Percentiles rank a stretch among this genome's conserved stretches.
Evolutionary conservation across 306 rosid genomes (phyloP).

Genomic region (Castanospermum australe): DNA sequence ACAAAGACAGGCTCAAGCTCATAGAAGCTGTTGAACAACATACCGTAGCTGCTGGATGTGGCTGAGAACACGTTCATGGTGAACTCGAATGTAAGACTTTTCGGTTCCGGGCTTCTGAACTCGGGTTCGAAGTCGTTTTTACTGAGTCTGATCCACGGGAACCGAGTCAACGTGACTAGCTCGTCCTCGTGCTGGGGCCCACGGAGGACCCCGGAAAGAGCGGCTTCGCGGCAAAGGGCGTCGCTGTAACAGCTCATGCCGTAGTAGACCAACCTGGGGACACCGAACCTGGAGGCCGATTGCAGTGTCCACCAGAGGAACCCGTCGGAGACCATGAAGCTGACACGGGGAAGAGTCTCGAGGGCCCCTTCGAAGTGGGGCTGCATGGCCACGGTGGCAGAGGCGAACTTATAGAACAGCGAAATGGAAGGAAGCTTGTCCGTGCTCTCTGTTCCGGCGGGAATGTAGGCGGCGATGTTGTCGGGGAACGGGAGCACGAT

Average conservation of each 20-base stretch:
- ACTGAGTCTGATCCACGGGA: constrained; percentile 38
- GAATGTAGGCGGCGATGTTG: constrained; percentile 29
- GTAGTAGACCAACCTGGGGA: constrained; percentile 30
- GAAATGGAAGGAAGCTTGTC: constrained; percentile 36
- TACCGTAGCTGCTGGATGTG: constrained; percentile 13
- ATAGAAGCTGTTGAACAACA: constrained; percentile 38
- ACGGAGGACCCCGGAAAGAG: background rate
- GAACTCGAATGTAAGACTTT: background rate
- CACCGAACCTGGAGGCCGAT: constrained; percentile 35
- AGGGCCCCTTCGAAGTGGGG: constrained; percentile 39
- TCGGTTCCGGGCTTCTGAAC: background rate
- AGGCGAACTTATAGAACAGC: constrained; percentile 25
- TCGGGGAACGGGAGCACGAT: constrained; percentile 34
- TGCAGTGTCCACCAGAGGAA: constrained; percentile 60
- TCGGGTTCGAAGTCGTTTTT: constrained; percentile 1
- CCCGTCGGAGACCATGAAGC: constrained; percentile 49
- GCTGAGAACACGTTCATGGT: background rate
- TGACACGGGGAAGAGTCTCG: constrained; percentile 20
- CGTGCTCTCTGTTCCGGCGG: constrained; percentile 40
- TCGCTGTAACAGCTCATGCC: constrained; percentile 21
- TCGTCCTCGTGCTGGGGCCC: constrained; percentile 11
- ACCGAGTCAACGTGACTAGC: constrained; percentile 16
- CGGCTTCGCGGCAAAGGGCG: background rate
- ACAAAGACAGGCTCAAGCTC: constrained; percentile 40
- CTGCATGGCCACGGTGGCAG: constrained; percentile 34